A percentile compares a stretch with the other conserved stretches of the same genome.
phyloP scores from a whole-genome alignment of 1,284 basidiomycete species.

The Wolfiporia cocos region DNA sequence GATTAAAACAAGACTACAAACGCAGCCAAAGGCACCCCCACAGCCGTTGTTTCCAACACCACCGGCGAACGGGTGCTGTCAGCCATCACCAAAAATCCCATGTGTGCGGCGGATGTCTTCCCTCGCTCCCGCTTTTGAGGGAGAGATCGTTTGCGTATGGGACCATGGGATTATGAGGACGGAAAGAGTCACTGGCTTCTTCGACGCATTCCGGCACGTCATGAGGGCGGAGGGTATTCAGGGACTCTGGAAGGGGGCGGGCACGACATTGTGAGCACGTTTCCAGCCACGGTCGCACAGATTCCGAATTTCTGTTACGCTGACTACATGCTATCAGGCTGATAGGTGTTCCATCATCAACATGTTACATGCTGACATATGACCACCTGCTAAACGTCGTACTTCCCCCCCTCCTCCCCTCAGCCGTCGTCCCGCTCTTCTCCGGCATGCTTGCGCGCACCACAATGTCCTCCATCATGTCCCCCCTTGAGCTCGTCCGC shows the following conservation, averaged over 20 bases:
- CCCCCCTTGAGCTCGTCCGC: slow-evolving; percentile 90
- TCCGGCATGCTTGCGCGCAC: slow-evolving; percentile 84
- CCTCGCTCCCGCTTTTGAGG: slow-evolving; percentile 42
- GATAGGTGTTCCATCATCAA: slow-evolving; percentile 90
- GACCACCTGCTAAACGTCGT: slow-evolving; percentile 74
- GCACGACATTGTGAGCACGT: slow-evolving; percentile 73
- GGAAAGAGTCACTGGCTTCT: slow-evolving; percentile 75
- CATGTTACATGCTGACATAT: slow-evolving; percentile 95
- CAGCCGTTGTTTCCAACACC: slow-evolving; percentile 43
- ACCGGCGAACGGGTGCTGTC: slow-evolving; percentile 59
- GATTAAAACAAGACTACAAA: slow-evolving; percentile 89
- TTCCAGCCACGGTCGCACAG: slow-evolving; percentile 7
- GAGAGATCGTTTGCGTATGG: slow-evolving; percentile 72
- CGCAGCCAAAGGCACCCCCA: slow-evolving; percentile 48
- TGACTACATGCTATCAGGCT: slow-evolving; percentile 41
- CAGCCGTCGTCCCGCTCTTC: slow-evolving; percentile 66
- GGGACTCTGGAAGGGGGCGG: slow-evolving; percentile 88
- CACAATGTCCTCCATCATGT: slow-evolving; percentile 74
- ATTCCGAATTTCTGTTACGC: slow-evolving; percentile 15
- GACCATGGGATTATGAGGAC: slow-evolving; percentile 63
- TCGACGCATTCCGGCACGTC: slow-evolving; percentile 76
- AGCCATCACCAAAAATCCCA: slow-evolving; percentile 33
- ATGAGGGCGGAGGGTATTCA: slow-evolving; percentile 69
- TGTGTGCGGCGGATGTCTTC: slow-evolving; percentile 80
- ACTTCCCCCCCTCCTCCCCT: slow-evolving; percentile 52